Base-by-base conservation (phyloP, 176 grass and related monocot species). In the Eleusine indica region DNA sequence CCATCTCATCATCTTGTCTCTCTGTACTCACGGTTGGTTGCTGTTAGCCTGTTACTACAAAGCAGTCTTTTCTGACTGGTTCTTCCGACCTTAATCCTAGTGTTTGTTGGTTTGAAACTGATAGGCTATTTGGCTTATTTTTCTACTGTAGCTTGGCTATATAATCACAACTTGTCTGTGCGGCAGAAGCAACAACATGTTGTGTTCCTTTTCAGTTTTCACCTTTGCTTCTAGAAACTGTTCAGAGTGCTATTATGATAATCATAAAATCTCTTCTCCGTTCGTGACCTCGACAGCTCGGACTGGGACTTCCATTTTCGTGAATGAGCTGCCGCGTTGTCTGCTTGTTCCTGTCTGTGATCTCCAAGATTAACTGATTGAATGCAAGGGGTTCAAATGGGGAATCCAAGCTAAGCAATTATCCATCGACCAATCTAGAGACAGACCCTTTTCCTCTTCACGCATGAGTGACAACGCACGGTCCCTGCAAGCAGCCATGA, bases 201-300 rank as follows among this genome's bases (percentile, higher is more conserved):
- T 38, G 49, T 66, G 63, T 51, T 21, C 12, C 16, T 22, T 37
- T 48, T 10, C 18, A 16, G 16, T 22, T 37, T 48, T 10, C 18
- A 16, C 28, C 43, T n/a, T 79, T 66, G 16, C 76, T 49, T 79
- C 76, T 66, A 79, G 62, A 38, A 79, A 79, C 42, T 66, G 61
- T 66, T 66, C 2, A 32, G 13, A 30, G n/a, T 3, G 13, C 16
- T 19, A 16, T 54, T 5, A 54, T 54, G 52, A 19, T 54, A 1
- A 16, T 54, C 49, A 54, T 1, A 19, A 54, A 6, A 19, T 54
- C 6, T 54, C 52, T 54, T 54, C 16, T 54, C 4, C 3, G 16
- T 19, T 54, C 6, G 49, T 4, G 49, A 16, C 13, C 13, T 52
- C 15, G 49, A 52, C 10, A 3, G 14, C 49, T 16, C 52, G 6